phyloP scores from a whole-genome alignment of 116 monocot genomes.

The Cymodocea nodosa region DNA sequence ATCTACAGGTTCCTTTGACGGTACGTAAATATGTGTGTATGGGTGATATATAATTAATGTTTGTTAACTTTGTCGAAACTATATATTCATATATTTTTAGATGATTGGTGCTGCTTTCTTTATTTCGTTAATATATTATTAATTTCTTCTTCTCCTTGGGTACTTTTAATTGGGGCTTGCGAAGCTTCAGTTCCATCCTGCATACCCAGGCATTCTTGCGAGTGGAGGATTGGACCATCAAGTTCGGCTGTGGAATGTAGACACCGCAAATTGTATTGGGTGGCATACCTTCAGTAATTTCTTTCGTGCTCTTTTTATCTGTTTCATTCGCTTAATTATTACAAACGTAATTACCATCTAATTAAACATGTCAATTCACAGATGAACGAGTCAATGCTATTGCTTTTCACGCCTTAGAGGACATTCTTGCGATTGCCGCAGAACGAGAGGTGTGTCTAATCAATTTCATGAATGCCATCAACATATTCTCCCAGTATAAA shows the following conservation, averaged over 20 bases:
- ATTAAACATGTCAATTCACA: constrained; percentile 5
- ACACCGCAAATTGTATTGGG: constrained; percentile 67
- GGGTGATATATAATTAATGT: constrained; percentile 11
- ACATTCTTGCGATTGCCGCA: constrained; percentile 92
- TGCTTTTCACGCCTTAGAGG: constrained; percentile 93
- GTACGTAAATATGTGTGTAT: constrained; percentile 15
- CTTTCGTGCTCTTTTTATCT: background rate
- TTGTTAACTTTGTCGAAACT: background rate
- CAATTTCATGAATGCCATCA: background rate
- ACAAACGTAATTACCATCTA: background rate
- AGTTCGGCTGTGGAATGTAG: constrained; percentile 92
- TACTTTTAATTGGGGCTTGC: background rate
- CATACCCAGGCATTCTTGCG: constrained; percentile 76
- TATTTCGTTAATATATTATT: too few species aligned
- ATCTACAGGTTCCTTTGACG: constrained; percentile 85
- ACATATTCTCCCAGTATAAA: background rate
- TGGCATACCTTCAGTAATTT: constrained; percentile 73
- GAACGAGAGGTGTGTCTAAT: constrained; percentile 62
- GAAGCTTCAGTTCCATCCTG: constrained; percentile 92
- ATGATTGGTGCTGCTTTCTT: too few species aligned
- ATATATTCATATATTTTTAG: too few species aligned
- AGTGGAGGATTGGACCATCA: constrained; percentile 98
- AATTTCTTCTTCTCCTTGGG: too few species aligned
- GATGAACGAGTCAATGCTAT: constrained; percentile 95
- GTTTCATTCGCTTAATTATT: background rate